phyloP scores from a whole-genome alignment of 768 basidiomycete genomes.

The Leccinum sublutescens region DNA sequence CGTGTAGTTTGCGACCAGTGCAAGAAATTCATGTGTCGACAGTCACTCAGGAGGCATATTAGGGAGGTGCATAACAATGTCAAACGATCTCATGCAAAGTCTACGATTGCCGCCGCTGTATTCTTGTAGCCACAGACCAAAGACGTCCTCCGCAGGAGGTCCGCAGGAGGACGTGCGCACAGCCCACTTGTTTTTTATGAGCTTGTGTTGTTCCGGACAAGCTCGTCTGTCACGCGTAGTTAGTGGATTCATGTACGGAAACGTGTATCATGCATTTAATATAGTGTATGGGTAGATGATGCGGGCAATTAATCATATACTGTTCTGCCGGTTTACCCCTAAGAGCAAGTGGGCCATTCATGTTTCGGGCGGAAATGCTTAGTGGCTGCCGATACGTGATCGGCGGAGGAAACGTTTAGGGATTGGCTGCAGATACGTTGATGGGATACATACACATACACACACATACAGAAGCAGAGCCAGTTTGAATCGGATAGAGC shows the following conservation, averaged over 20 bases:
- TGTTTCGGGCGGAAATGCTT: slow-evolving; percentile 1
- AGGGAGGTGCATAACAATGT: slow-evolving; percentile 19
- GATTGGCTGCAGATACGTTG: not conserved
- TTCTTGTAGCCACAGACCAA: not conserved
- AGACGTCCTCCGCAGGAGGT: not conserved
- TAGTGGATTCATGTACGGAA: not conserved
- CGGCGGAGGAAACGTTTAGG: not conserved
- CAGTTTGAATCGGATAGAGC: not conserved
- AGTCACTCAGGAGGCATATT: slow-evolving; percentile 20
- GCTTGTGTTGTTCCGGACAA: not conserved
- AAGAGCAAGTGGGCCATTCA: not conserved
- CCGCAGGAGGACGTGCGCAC: slow-evolving; percentile 2
- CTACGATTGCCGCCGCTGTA: not conserved
- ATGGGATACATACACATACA: not conserved
- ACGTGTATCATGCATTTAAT: slow-evolving; percentile 2
- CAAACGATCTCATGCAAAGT: slow-evolving; percentile 13
- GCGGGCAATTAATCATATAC: not conserved
- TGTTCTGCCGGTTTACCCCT: not conserved
- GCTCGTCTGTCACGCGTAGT: not conserved
- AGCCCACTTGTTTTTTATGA: not conserved
- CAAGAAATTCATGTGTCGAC: slow-evolving; percentile 12
- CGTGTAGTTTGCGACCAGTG: slow-evolving; percentile 8
- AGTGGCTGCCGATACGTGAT: slow-evolving; percentile 2
- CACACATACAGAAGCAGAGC: not conserved
- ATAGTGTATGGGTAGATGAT: not conserved